Evolutionary conservation across 371 early-diverging fungal species (phyloP).

Genomic region (Gilbertella persicaria): DNA sequence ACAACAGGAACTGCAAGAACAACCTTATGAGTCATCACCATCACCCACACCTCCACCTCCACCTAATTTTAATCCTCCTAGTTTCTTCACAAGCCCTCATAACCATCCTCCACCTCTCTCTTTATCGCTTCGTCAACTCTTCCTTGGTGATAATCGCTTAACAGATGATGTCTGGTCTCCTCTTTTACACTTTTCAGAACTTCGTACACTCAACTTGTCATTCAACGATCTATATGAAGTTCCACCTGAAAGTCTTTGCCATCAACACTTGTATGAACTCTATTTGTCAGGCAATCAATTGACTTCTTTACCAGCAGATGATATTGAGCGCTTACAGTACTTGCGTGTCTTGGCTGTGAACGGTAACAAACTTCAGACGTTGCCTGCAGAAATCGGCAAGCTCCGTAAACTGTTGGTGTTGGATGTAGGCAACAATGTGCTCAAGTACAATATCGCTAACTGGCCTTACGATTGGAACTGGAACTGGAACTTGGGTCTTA

Average conservation of each 20-base stretch:
- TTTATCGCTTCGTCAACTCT: slow-evolving; percentile 60
- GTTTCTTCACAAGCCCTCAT: slow-evolving; percentile 54
- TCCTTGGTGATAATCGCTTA: slow-evolving; percentile 81
- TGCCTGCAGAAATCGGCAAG: slow-evolving; percentile 93
- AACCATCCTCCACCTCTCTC: slow-evolving; percentile 69
- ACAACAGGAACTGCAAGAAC: no score
- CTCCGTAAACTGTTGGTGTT: slow-evolving; percentile 71
- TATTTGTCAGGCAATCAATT: slow-evolving; percentile 88
- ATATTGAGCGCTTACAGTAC: slow-evolving; percentile 73
- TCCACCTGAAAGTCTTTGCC: slow-evolving; percentile 57
- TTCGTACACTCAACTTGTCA: slow-evolving; percentile 78
- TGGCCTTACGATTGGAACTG: slow-evolving; percentile 98
- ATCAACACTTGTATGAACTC: slow-evolving; percentile 67
- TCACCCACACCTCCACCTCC: slow-evolving; percentile 16
- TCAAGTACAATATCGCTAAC: slow-evolving; percentile 92
- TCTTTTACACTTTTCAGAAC: slow-evolving; percentile 69
- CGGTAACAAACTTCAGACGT: slow-evolving; percentile 86
- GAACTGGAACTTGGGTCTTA: slow-evolving; percentile 90
- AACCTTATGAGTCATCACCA: no score
- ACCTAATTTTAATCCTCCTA: slow-evolving; percentile 53
- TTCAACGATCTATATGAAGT: slow-evolving; percentile 87
- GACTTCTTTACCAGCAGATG: slow-evolving; percentile 83
- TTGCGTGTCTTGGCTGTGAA: slow-evolving; percentile 82
- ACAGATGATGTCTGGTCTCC: slow-evolving; percentile 82
- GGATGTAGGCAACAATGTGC: slow-evolving; percentile 85